Percentiles rank a stretch among this genome's conserved stretches.
Conservation (phyloP, 2,329 filamentous ascomycete species). For the Capronia americana region DNA sequence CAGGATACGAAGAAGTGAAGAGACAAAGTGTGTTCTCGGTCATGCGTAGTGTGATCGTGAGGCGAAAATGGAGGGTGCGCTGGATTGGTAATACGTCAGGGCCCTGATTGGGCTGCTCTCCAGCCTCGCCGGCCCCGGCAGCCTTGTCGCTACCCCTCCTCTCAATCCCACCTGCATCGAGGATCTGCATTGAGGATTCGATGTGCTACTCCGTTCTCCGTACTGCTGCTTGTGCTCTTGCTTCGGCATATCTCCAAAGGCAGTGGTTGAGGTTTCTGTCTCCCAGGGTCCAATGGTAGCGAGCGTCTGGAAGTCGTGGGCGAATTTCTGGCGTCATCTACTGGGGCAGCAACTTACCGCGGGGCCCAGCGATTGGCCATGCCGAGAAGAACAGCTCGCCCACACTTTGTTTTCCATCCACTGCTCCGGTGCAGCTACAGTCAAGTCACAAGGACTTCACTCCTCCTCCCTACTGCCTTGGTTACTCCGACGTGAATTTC, state of each 20-base stretch:
- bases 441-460: not conserved
- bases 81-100: constrained; percentile 9
- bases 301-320: not conserved
- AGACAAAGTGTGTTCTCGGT: not conserved
- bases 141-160: constrained; percentile 9
- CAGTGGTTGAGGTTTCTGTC: not conserved
- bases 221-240: not conserved
- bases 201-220: not conserved
- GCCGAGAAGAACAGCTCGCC: constrained; percentile 1
- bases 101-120: constrained; percentile 2
- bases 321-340: constrained; percentile 14
- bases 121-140: not conserved
- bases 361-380: constrained; percentile 11
- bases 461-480: not conserved
- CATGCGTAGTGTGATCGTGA: not conserved
- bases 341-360: not conserved
- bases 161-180: not conserved
- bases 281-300: not conserved
- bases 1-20: not conserved
- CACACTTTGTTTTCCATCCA: constrained; percentile 15
- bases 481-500: not conserved
- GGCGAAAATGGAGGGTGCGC: not conserved
- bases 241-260: constrained; percentile 3
- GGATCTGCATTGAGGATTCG: not conserved
- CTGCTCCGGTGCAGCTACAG: not conserved